phyloP scores from a whole-genome alignment of 768 basidiomycete species.

The Tricholomella constricta region DNA sequence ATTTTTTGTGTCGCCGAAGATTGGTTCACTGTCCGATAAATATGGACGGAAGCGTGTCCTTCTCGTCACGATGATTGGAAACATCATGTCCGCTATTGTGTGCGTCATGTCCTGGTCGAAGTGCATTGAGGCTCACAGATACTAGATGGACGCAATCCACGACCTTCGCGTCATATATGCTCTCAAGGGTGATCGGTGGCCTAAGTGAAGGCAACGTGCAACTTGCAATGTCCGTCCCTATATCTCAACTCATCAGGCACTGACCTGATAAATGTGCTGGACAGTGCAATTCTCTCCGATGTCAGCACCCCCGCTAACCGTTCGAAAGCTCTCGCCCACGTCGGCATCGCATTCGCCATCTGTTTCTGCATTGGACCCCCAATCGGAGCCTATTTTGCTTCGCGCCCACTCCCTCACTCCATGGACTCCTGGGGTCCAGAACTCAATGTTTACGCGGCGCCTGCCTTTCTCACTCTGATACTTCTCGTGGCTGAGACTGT shows the following conservation, averaged over 20 bases:
- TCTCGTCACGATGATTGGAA: slow-evolving; percentile 88
- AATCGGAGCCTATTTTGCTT: slow-evolving; percentile 94
- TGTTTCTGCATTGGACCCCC: slow-evolving; percentile 94
- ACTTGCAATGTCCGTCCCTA: slow-evolving; percentile 75
- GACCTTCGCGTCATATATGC: slow-evolving; percentile 85
- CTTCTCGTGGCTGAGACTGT: slow-evolving; percentile 79
- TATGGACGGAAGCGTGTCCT: slow-evolving; percentile 88
- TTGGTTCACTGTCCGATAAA: slow-evolving; percentile 84
- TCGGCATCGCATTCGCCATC: slow-evolving; percentile 95
- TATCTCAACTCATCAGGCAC: neutral
- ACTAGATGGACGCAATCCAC: slow-evolving; percentile 88
- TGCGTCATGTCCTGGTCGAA: slow-evolving; percentile 38
- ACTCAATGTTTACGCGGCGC: slow-evolving; percentile 88
- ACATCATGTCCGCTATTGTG: slow-evolving; percentile 87
- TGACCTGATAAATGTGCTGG: slow-evolving; percentile 1
- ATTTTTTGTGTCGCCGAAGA: slow-evolving; percentile 79
- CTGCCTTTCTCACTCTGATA: slow-evolving; percentile 81
- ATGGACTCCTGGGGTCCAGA: slow-evolving; percentile 57
- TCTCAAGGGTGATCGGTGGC: slow-evolving; percentile 90
- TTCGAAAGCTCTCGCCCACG: slow-evolving; percentile 83
- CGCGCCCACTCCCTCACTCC: slow-evolving; percentile 70
- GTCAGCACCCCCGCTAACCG: slow-evolving; percentile 80
- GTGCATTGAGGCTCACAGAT: neutral
- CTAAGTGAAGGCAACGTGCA: slow-evolving; percentile 98
- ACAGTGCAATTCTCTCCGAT: slow-evolving; percentile 91